phyloP scores from a whole-genome alignment of 2,329 filamentous ascomycete species.

The Colletotrichum kahawae region DNA sequence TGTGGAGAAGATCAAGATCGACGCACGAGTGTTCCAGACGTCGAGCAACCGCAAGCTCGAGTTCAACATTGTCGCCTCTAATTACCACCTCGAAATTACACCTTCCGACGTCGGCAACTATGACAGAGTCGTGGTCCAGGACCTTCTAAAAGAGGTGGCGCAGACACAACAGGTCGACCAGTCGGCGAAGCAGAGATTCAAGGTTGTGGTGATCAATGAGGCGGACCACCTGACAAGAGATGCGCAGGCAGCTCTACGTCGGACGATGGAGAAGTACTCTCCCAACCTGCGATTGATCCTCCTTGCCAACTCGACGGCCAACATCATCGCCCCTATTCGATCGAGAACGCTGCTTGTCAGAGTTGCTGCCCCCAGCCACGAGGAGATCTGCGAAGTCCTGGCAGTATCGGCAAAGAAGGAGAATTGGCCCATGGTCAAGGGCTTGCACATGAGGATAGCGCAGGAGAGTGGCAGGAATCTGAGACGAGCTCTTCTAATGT shows the following conservation, averaged over 20 bases:
- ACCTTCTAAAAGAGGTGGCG: constrained; percentile 94
- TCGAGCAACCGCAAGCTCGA: constrained; percentile 96
- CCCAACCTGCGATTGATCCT: constrained; percentile 92
- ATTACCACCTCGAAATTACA: constrained; percentile 98
- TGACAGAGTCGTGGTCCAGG: constrained; percentile 94
- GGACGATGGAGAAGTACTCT: constrained; percentile 99
- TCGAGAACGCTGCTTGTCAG: constrained; percentile 90
- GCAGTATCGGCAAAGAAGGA: constrained; percentile 76
- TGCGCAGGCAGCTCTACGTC: constrained; percentile 90
- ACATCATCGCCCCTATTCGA: constrained; percentile 98
- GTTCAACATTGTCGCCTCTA: constrained; percentile 97
- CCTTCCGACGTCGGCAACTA: constrained; percentile 96
- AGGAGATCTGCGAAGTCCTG: constrained; percentile 82
- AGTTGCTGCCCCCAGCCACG: constrained; percentile 86
- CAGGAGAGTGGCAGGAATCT: constrained; percentile 90
- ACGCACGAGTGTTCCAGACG: constrained; percentile 95
- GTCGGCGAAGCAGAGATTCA: constrained; percentile 89
- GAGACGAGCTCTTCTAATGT: constrained; percentile 91
- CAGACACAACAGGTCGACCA: constrained; percentile 99
- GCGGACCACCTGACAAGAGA: constrained; percentile 93
- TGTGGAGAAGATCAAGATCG: constrained; percentile 99
- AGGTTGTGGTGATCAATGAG: constrained; percentile 99
- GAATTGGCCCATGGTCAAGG: constrained; percentile 78
- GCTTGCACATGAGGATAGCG: constrained; percentile 83
- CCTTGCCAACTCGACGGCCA: constrained; percentile 93